Evolutionary conservation across 2,329 filamentous ascomycete genomes (phyloP), one percentile per base, ranked within the genome.

Genomic region (Venturia effusa): DNA sequence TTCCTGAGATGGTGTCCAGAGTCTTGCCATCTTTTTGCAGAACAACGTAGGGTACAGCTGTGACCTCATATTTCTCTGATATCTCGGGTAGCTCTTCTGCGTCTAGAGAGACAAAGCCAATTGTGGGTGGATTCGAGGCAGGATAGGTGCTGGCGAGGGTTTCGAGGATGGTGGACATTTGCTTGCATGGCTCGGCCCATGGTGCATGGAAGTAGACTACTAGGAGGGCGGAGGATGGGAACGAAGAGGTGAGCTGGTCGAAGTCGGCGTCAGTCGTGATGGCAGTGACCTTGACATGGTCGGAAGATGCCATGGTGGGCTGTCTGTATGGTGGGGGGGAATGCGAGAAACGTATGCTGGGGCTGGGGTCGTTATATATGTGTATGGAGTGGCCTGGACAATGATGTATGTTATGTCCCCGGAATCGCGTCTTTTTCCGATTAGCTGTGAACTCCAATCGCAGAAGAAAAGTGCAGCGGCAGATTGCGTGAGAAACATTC

Each of bases 181-280:
- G 92, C 67, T 89, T 87, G 81, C 94, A 97, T 57, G 94, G 94
- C 66, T 92, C 92, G 37, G 94, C 94, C 94, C 94, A 99, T 68
- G 92, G 89, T 24, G 94, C 92, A 75, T 97, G 89, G 81, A 99
- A 99, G 74, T 92, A 97, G 73, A 96, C 85, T 72, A 97, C 82
- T 67, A 93, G 82, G 66, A 97, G 84, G 19, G 89, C 85, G 19
- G 86, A 83, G 1, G 87, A 73, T 13, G 89, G 84, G 17, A 92
- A 81, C 51, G 84, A 81, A 67, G 81, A 80, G 67, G 90, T 79
- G 72, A 88, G 82, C 68, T 84, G 78, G 68, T 86, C 80, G 86
- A 94, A 97, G 70, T 86, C 85, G 69, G 82, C 78, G 71, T 91
- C 85, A 70, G 83, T 86, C 69, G 85, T 83, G 76, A 97, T 88